Percentiles rank a stretch among this genome's conserved stretches.
These are phyloP conservation scores for Lasiosphaeria ovina DNA, from an alignment of 495 filamentous ascomycete genomes.

Conservation along the genomic window DNA sequence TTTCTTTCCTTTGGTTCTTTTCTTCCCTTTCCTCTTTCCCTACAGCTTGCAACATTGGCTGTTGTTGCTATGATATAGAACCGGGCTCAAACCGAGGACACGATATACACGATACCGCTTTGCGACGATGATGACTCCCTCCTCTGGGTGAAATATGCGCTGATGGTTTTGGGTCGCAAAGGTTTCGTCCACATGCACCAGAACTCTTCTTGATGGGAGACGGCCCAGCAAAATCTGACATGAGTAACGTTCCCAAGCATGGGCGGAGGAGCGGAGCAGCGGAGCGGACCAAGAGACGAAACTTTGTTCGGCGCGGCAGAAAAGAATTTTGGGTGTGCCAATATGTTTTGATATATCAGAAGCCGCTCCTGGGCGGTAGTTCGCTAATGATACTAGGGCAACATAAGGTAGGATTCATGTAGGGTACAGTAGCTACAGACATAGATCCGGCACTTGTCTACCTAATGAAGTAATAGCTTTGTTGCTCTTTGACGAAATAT, in stretches of 20 bases:
- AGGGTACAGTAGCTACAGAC: background rate
- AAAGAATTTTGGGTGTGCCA: conserved; percentile 4
- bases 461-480: background rate
- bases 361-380: conserved; percentile 5
- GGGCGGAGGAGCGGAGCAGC: background rate
- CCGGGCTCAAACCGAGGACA: conserved; percentile 7
- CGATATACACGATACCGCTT: conserved; percentile 19
- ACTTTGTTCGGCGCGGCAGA: conserved; percentile 8
- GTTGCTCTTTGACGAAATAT: no score
- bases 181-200: no score
- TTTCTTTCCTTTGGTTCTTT: conserved; percentile 1
- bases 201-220: background rate
- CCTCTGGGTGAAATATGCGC: background rate
- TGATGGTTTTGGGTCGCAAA: no score
- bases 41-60: background rate
- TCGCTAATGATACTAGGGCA: conserved; percentile 12
- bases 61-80: conserved; percentile 12
- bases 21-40: background rate
- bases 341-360: conserved; percentile 21
- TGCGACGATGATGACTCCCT: conserved; percentile 15
- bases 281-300: background rate
- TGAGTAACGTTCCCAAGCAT: background rate
- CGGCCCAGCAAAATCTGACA: conserved; percentile 1
- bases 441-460: background rate
- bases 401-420: conserved; percentile 1